Evolutionary conservation across 139 green algal species (phyloP).

Genomic region (Coelastrella sp.): DNA sequence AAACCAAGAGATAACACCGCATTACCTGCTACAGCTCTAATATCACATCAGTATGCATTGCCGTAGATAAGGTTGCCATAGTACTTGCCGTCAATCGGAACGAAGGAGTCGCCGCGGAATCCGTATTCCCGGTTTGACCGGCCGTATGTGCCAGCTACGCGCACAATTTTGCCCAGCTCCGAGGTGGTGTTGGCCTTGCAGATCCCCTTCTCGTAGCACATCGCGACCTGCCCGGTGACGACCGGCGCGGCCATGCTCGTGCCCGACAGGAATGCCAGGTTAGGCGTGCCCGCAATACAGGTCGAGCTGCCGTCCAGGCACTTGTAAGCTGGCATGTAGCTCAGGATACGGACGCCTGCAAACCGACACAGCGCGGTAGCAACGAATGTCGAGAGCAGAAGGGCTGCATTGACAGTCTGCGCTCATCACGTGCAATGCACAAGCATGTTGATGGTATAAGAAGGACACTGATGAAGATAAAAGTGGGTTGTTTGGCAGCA

Average conservation of each 20-base stretch:
- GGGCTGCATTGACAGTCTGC: not conserved
- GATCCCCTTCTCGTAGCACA: constrained; percentile 35
- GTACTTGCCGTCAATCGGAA: constrained; percentile 8
- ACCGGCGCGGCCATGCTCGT: constrained; percentile 46
- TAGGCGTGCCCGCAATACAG: constrained; percentile 16
- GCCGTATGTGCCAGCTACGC: not conserved
- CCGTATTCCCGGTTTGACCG: constrained; percentile 5
- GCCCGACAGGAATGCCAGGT: constrained; percentile 38
- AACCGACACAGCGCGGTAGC: not conserved
- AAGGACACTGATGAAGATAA: too few species aligned
- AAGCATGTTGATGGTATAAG: too few species aligned
- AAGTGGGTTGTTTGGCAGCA: too few species aligned
- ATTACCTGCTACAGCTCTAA: not conserved
- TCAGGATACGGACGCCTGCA: constrained; percentile 29
- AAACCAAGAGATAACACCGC: not conserved
- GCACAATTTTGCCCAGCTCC: not conserved
- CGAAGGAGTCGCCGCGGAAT: not conserved
- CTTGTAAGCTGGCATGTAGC: constrained; percentile 41
- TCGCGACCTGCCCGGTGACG: constrained; percentile 7
- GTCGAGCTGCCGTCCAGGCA: constrained; percentile 5
- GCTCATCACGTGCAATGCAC: too few species aligned
- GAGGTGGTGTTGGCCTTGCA: not conserved
- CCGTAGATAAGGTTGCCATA: constrained; percentile 37
- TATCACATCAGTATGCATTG: not conserved
- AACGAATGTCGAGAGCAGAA: not conserved